phyloP scores from a whole-genome alignment of 768 basidiomycete genomes.

The Termitomyces eurrhizus region DNA sequence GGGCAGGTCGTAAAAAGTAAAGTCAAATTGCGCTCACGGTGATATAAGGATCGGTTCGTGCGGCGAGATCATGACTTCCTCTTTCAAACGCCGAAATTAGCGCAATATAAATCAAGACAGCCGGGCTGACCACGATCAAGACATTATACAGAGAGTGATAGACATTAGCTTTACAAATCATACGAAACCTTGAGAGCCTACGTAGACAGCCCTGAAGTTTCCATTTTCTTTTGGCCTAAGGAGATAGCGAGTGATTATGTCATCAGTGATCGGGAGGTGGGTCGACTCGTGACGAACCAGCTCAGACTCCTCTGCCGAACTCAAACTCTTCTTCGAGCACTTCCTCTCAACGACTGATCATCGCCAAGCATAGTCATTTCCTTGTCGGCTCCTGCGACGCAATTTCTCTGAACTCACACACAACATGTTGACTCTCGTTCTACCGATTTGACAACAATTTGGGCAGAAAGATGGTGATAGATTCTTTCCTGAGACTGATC shows the following conservation, averaged over 20 bases:
- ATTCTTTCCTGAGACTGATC: not conserved
- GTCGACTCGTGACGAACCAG: too few species aligned
- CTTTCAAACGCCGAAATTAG: not conserved
- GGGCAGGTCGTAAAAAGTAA: not conserved
- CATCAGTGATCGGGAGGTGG: not conserved
- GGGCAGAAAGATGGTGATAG: not conserved
- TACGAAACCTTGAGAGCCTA: not conserved
- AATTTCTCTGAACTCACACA: not conserved
- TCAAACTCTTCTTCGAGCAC: not conserved
- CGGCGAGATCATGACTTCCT: not conserved
- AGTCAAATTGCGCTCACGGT: not conserved
- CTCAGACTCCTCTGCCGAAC: too few species aligned
- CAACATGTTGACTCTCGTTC: not conserved
- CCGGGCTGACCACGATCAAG: not conserved
- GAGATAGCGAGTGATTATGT: not conserved
- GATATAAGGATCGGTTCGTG: not conserved
- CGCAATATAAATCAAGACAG: not conserved
- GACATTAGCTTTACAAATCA: not conserved
- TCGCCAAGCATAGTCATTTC: not conserved
- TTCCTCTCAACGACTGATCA: not conserved
- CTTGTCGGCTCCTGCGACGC: not conserved
- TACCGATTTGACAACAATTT: not conserved
- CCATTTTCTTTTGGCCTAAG: not conserved
- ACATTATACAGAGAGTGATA: not conserved
- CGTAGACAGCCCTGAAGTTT: not conserved